Evolutionary conservation across 2,329 filamentous ascomycete genomes (phyloP).

Genomic region (Passalora sequoiae): DNA sequence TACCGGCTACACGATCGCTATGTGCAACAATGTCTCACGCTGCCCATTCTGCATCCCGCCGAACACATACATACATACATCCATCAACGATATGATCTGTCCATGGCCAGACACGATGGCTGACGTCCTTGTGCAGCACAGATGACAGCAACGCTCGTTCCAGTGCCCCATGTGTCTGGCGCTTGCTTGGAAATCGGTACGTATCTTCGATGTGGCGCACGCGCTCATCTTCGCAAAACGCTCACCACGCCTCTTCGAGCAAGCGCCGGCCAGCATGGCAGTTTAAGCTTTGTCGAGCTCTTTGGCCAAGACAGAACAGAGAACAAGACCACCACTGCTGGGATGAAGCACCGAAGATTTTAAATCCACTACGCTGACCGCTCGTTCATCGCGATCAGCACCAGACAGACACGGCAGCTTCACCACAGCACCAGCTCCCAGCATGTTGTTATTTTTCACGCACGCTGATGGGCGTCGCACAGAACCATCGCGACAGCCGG

Average conservation of each 20-base stretch:
- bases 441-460: too few species aligned
- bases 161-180: too few species aligned
- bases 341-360: background rate
- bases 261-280: background rate
- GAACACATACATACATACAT: too few species aligned
- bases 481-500: too few species aligned
- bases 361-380: background rate
- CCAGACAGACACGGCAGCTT: background rate
- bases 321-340: too few species aligned
- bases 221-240: background rate
- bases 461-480: too few species aligned
- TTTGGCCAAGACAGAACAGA: too few species aligned
- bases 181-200: background rate
- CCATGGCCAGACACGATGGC: too few species aligned
- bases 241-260: background rate
- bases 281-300: conserved; percentile 3
- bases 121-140: too few species aligned
- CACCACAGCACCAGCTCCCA: background rate
- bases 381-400: background rate
- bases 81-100: too few species aligned
- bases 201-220: conserved; percentile 1
- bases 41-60: background rate
- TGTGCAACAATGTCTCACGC: conserved; percentile 3
- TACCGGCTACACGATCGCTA: conserved; percentile 1
- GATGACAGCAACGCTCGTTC: background rate